A percentile compares a stretch with the other conserved stretches of the same genome.
Evolutionary conservation across 1,139 yeast genomes (phyloP).

Genomic region (Saccharomyces pastorianus): DNA sequence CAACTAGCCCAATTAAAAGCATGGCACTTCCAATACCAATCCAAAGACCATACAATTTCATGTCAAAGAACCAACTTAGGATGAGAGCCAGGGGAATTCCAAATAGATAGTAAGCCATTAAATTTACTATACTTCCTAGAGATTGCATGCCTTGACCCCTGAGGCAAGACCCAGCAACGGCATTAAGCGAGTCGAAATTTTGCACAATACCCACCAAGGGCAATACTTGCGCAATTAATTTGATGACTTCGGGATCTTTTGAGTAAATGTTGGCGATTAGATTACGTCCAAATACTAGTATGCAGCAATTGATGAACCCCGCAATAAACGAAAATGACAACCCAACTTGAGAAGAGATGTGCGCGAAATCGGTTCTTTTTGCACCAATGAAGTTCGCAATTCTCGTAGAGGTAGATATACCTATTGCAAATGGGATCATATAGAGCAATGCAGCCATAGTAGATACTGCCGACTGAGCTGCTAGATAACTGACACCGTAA

Average conservation of each 20-base stretch:
- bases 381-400: constrained; percentile 87
- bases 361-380: constrained; percentile 54
- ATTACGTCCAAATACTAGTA: constrained; percentile 45
- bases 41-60: constrained; percentile 73
- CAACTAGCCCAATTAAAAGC: constrained; percentile 57
- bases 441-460: constrained; percentile 73
- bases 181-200: constrained; percentile 72
- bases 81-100: constrained; percentile 66
- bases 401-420: constrained; percentile 80
- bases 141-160: constrained; percentile 84
- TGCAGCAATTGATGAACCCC: constrained; percentile 49
- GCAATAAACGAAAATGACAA: constrained; percentile 49
- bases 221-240: constrained; percentile 44
- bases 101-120: constrained; percentile 61
- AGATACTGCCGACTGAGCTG: constrained; percentile 83
- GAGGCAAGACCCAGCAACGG: constrained; percentile 75
- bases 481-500: constrained; percentile 74
- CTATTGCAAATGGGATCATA: constrained; percentile 83
- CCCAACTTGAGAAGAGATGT: constrained; percentile 58
- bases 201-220: constrained; percentile 71
- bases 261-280: constrained; percentile 63
- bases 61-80: constrained; percentile 48
- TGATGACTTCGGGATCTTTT: constrained; percentile 55
- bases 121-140: constrained; percentile 72
- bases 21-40: constrained; percentile 76